Conservation (phyloP, 108 stramenopile species). For the Mediolabrus comicus region DNA sequence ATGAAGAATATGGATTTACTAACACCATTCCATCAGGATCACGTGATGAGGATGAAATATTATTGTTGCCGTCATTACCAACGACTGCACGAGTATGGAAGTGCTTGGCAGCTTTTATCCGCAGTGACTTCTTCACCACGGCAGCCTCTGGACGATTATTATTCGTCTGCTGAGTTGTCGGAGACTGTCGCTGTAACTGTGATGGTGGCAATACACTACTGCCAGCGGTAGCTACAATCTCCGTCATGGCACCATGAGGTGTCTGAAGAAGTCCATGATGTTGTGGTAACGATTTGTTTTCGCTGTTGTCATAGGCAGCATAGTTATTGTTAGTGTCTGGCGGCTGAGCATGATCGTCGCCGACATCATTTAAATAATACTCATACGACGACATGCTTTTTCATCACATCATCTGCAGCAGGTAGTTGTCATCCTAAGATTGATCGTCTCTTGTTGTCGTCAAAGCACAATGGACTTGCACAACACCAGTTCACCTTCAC, state of each 20-base stretch:
- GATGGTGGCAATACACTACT: constrained; percentile 3
- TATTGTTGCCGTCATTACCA: background rate
- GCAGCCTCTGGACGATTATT: background rate
- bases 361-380: background rate
- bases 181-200: background rate
- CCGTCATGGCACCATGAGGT: constrained; percentile 29
- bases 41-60: too few relatives aligned
- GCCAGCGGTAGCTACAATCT: constrained; percentile 25
- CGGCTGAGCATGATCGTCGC: constrained; percentile 19
- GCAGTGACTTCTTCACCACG: constrained; percentile 8
- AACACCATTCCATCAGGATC: too few relatives aligned
- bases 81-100: constrained; percentile 12
- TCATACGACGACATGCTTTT: background rate
- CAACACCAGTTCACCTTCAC: too few relatives aligned
- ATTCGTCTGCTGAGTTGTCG: background rate
- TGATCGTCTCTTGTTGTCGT: too few relatives aligned
- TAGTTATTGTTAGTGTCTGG: too few relatives aligned
- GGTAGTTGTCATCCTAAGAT: too few relatives aligned
- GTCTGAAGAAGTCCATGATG: constrained; percentile 2
- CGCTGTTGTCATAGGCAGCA: background rate
- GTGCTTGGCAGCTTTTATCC: constrained; percentile 8
- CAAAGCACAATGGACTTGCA: too few relatives aligned
- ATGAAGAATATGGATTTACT: too few relatives aligned
- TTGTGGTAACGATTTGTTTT: background rate
- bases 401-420: too few relatives aligned